These are phyloP conservation scores for Nicotiana tomentosiformis DNA, from an alignment of 257 asterid genomes.

Conservation along the genomic window DNA sequence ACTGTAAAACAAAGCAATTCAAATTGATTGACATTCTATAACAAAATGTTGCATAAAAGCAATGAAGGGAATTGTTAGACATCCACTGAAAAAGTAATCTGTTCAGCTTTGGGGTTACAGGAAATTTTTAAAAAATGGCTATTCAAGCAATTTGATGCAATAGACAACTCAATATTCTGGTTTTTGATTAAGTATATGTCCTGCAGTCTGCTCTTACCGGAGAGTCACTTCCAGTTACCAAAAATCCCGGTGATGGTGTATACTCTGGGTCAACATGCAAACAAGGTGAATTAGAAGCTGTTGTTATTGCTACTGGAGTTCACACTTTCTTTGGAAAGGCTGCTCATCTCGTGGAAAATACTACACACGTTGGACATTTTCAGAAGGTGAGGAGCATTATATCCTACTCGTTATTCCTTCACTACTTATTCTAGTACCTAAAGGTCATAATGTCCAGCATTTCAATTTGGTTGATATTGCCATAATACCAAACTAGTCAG, in stretches of 20 bases:
- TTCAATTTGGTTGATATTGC: background rate
- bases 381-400: conserved; percentile 19
- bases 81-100: background rate
- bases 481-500: background rate
- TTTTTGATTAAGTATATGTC: background rate
- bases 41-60: background rate
- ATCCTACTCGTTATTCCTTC: background rate
- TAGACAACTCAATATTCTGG: background rate
- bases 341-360: conserved; percentile 37
- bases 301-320: conserved; percentile 36
- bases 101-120: background rate
- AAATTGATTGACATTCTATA: background rate
- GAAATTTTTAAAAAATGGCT: background rate
- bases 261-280: conserved; percentile 36
- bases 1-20: background rate
- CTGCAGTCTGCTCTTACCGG: conserved; percentile 41
- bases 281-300: conserved; percentile 39
- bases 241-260: conserved; percentile 32
- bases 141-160: background rate
- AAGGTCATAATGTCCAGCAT: background rate
- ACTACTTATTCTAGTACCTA: background rate
- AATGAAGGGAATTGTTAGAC: background rate
- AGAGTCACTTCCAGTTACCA: conserved; percentile 38
- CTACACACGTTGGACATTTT: conserved; percentile 36
- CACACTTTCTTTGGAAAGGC: conserved; percentile 42